Base-by-base conservation (phyloP, 345 rosid species). In the Salix arbutifolia region DNA sequence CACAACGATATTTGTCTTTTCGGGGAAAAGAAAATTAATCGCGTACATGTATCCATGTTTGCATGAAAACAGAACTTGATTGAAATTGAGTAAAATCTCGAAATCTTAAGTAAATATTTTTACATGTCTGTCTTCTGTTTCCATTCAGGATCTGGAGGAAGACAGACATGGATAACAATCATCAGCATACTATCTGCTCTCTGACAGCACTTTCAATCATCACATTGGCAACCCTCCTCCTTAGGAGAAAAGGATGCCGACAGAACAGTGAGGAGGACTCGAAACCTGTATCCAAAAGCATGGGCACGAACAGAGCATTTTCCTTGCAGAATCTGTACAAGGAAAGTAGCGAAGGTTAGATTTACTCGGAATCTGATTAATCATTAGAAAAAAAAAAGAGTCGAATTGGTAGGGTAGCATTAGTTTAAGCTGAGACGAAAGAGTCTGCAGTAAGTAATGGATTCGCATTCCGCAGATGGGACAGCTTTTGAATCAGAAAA, bases 401-500 rank as follows among this genome's bases (percentile, higher is more conserved):
- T 37, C 13, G 21, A 13, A 8, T 68, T 52, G 11, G 4, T n/a
- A 33, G 35, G 38, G 46, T 8, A 4, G 23, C 3, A 72, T 40
- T 11, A 21, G 26, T 18, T 37, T 31, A 46, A 23, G 53, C 71
- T 25, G 21, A 52, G 40, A 69, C 44, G 4, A 23, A 16, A 69
- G 11, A 67, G n/a, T 23, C 4, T 33, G 71, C 14, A 71, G 52
- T 64, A n/a, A 16, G 10, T 3, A 17, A 28, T 69, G 68, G 67
- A 38, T 70, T 75, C 26, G 13, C 71, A 9, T 48, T 28, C 26
- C 62, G 40, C 86, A 84, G 89, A 86, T 72, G 71, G 77, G 62
- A 61, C 85, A 23, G 82, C 61, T 82, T 79, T 91, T 71, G 91
- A 85, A 67, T 81, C 92, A 61, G 92, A 91, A 68, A 83, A 85